Conservation (phyloP, 2,329 filamentous ascomycete genomes). For the Phaeomoniella chlamydospora region DNA sequence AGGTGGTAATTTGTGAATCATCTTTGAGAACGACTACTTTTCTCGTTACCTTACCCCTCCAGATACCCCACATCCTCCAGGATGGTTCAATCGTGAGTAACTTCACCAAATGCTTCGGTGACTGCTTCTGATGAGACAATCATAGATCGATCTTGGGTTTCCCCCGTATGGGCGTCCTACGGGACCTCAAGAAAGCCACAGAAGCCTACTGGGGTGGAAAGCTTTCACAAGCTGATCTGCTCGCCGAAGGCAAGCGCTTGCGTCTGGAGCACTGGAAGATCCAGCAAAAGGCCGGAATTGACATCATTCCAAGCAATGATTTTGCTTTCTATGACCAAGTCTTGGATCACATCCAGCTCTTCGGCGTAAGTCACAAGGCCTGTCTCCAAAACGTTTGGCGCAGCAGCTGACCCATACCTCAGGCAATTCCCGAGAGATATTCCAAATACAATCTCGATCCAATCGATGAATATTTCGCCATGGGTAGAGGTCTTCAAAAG, state of each 20-base stretch:
- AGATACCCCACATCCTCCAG: conserved; percentile 21
- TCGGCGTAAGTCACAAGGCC: conserved; percentile 54
- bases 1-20: too few species aligned
- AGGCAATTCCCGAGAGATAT: conserved; percentile 90
- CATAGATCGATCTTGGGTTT: conserved; percentile 75
- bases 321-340: conserved; percentile 98
- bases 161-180: conserved; percentile 94
- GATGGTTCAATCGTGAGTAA: conserved; percentile 47
- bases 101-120: not conserved
- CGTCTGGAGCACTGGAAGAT: conserved; percentile 98
- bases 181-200: conserved; percentile 99
- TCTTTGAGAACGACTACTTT: not conserved
- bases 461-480: conserved; percentile 97
- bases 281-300: conserved; percentile 95
- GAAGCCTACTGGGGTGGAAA: conserved; percentile 97
- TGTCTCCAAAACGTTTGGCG: too few species aligned
- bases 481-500: conserved; percentile 97
- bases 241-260: conserved; percentile 91
- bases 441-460: conserved; percentile 73
- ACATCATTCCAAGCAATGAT: conserved; percentile 98
- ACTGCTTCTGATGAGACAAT: not conserved
- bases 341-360: conserved; percentile 94
- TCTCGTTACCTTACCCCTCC: not conserved
- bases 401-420: conserved; percentile 9
- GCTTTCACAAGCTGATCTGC: conserved; percentile 77